A percentile compares a stretch with the other conserved stretches of the same genome.
These are phyloP conservation scores for Penicillium cosmopolitanum DNA, from an alignment of 495 filamentous ascomycete species.

Conservation along the genomic window DNA sequence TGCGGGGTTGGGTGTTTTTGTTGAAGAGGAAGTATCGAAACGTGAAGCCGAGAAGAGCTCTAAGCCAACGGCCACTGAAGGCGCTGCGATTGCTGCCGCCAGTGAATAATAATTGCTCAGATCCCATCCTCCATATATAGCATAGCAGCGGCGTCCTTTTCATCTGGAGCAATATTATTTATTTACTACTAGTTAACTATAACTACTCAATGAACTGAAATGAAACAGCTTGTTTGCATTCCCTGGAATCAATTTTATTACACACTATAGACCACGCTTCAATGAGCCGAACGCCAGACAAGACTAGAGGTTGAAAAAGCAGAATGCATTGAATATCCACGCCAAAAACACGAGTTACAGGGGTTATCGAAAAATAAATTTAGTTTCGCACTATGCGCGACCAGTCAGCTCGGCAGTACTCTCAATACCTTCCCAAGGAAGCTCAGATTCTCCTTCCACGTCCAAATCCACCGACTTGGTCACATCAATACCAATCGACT, in stretches of 20 bases:
- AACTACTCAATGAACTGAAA: not conserved
- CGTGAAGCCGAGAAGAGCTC: constrained; percentile 34
- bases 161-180: no score
- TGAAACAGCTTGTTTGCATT: not conserved
- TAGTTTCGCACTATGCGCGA: constrained; percentile 16
- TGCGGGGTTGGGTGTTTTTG: constrained; percentile 80
- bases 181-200: not conserved
- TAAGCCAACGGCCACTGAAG: constrained; percentile 34
- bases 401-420: constrained; percentile 53
- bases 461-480: constrained; percentile 34
- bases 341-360: constrained; percentile 11
- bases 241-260: not conserved
- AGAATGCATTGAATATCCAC: constrained; percentile 6
- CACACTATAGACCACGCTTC: constrained; percentile 1
- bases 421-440: constrained; percentile 59
- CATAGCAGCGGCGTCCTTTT: constrained; percentile 56
- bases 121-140: constrained; percentile 15
- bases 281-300: constrained; percentile 13
- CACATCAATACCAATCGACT: constrained; percentile 57
- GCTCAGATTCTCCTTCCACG: constrained; percentile 39
- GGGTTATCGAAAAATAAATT: constrained; percentile 10
- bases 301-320: constrained; percentile 2
- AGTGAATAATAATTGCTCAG: constrained; percentile 9
- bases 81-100: constrained; percentile 36
- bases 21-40: constrained; percentile 73